Percentiles rank a stretch among this genome's conserved stretches.
Conservation (phyloP, 495 filamentous ascomycete genomes). For the Podospora comata region DNA sequence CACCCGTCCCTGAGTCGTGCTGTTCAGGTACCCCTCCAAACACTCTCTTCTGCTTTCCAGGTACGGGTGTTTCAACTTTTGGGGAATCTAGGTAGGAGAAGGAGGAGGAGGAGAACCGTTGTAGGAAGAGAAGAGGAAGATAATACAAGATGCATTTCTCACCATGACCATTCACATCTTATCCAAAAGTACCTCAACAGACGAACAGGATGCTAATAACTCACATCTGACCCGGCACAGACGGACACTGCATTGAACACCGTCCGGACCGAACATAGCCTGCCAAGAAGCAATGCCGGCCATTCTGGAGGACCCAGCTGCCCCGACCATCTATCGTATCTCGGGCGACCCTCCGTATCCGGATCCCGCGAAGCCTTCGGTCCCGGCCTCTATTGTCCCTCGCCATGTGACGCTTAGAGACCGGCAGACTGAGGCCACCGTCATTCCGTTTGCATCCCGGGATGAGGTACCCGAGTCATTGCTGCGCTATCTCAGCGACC, state of each 20-base stretch:
- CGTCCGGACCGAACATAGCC: constrained; percentile 17
- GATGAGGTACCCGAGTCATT: constrained; percentile 71
- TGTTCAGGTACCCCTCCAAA: not conserved
- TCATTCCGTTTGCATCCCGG: constrained; percentile 79
- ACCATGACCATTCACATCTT: no score
- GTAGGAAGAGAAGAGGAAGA: not conserved
- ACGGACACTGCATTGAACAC: constrained; percentile 6
- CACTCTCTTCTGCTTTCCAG: not conserved
- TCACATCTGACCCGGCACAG: not conserved
- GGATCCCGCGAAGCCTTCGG: constrained; percentile 53
- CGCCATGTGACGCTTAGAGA: constrained; percentile 88
- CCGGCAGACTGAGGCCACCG: constrained; percentile 82
- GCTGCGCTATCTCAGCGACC: constrained; percentile 74
- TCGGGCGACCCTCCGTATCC: constrained; percentile 64
- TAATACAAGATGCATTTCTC: not conserved
- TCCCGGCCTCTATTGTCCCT: constrained; percentile 67
- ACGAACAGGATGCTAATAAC: not conserved
- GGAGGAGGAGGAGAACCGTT: not conserved
- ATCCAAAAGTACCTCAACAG: not conserved
- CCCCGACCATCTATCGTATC: constrained; percentile 58
- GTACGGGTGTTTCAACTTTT: not conserved
- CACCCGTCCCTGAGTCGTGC: constrained; percentile 18
- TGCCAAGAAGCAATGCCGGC: constrained; percentile 63
- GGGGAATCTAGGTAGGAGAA: not conserved
- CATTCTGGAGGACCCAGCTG: constrained; percentile 75